A percentile compares a stretch with the other conserved stretches of the same genome.
These are phyloP conservation scores for Colletotrichum tanaceti DNA, from an alignment of 2,329 filamentous ascomycete species.

Conservation along the genomic window DNA sequence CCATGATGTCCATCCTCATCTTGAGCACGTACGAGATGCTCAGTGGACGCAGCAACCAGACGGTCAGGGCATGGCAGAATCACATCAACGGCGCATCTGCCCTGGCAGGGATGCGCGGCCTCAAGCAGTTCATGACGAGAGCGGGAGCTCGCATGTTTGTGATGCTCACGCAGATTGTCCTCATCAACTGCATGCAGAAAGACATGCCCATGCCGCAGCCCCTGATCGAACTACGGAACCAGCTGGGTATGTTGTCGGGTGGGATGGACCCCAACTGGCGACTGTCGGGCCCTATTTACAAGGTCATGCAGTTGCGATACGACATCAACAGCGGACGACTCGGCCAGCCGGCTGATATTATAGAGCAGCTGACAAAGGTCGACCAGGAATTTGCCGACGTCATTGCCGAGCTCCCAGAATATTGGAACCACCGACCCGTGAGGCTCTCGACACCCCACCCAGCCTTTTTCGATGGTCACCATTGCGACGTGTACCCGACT, in stretches of 20 bases:
- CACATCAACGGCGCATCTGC: conserved; percentile 65
- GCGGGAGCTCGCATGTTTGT: conserved; percentile 64
- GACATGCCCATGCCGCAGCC: conserved; percentile 60
- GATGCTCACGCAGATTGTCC: conserved; percentile 63
- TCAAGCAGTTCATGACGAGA: conserved; percentile 57
- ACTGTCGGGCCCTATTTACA: conserved; percentile 58
- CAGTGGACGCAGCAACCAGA: conserved; percentile 58
- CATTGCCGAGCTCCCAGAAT: conserved; percentile 52
- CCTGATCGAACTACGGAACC: conserved; percentile 59
- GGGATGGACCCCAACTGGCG: conserved; percentile 55
- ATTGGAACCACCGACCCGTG: conserved; percentile 57
- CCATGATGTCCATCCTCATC: conserved; percentile 65
- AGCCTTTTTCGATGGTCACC: conserved; percentile 53
- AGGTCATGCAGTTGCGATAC: conserved; percentile 59
- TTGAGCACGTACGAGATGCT: conserved; percentile 67
- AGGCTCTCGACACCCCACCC: conserved; percentile 53
- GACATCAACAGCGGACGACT: conserved; percentile 57
- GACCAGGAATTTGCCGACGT: conserved; percentile 58
- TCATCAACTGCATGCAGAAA: conserved; percentile 64
- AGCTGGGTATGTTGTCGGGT: conserved; percentile 53
- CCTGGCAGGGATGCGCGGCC: conserved; percentile 62
- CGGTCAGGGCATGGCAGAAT: conserved; percentile 63
- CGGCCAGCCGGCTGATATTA: conserved; percentile 50
- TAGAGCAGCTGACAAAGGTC: conserved; percentile 53
- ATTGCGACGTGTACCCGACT: conserved; percentile 60